These are phyloP conservation scores for Penicillium soppii DNA, from an alignment of 495 filamentous ascomycete species.

Conservation along the genomic window DNA sequence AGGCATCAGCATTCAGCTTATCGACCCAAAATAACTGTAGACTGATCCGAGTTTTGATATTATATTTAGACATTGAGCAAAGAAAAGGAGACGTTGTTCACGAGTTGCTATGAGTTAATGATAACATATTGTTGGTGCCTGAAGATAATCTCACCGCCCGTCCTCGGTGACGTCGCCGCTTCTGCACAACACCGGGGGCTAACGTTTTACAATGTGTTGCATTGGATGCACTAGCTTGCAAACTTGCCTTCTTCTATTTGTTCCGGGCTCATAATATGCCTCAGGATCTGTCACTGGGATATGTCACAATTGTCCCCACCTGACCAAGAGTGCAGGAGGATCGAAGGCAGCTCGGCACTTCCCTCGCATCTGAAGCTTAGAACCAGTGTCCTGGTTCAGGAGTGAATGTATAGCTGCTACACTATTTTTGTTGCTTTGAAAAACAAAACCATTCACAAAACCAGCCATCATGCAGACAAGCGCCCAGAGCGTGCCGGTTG, in stretches of 20 bases:
- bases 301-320: conserved; percentile 24
- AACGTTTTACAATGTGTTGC: neutral
- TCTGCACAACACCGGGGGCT: conserved; percentile 9
- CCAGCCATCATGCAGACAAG: conserved; percentile 22
- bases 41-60: too few relatives aligned
- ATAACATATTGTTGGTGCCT: too few relatives aligned
- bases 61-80: too few relatives aligned
- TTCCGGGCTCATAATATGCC: conserved; percentile 9
- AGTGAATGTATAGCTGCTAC: neutral
- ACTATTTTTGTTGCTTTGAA: neutral
- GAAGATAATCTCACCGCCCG: neutral
- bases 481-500: conserved; percentile 18
- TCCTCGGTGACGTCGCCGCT: conserved; percentile 26
- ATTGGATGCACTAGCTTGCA: neutral
- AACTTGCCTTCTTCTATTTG: neutral
- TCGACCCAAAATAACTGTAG: too few relatives aligned
- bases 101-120: too few relatives aligned
- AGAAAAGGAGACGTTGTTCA: too few relatives aligned
- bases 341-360: conserved; percentile 28
- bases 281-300: conserved; percentile 14
- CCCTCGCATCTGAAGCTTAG: conserved; percentile 22
- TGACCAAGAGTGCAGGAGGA: conserved; percentile 24
- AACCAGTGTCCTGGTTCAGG: conserved; percentile 3
- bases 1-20: too few relatives aligned
- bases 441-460: conserved; percentile 2